Base-by-base conservation (phyloP, 441 rosid species). In the Erodium moschatum region DNA sequence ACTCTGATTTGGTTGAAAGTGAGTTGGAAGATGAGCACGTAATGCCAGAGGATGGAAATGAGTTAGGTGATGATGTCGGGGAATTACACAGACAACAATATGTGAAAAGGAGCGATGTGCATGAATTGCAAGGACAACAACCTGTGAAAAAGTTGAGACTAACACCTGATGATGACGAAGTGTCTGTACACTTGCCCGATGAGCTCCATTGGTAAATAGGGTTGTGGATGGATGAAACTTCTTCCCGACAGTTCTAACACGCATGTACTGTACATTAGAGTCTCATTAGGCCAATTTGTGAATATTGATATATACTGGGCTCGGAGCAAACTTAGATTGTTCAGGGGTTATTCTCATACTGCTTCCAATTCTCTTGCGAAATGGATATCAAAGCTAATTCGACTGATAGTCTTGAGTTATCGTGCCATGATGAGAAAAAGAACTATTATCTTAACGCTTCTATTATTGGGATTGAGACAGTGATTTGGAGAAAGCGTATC, bases 81-180 rank as follows among this genome's bases (percentile, higher is more conserved):
- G 64, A 61, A 11, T 61, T 24, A 24, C 65, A 8, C 6, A 27
- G 31, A 24, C 65, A 24, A 61, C 65, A 61, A 21, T 61, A 35
- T 66, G 20, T 56, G 58, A 70, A 54, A 56, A 44, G 54, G n/a
- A 70, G 56, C 4, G 31, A 42, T 24, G 69, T 20, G 68, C 76
- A 62, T 66, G 85, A 81, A 10, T 64, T 68, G 56, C 77, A 74
- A 9, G 91, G 76, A 73, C 73, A 80, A 73, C 84, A 75, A 71
- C 81, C 84, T 74, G 78, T 89, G 18, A 90, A 93, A 79, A 83
- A 90, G 81, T 80, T 71, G 24, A 77, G 82, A 72, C 76, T 87
- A 46, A 60, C 78, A 18, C 69, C 79, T 31, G 54, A 69, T n/a
- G 54, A 69, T n/a, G 33, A 18, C 5, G 86, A 81, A 72, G 78